Base-by-base conservation (phyloP, 306 rosid species). In the Potentilla sterilis region DNA sequence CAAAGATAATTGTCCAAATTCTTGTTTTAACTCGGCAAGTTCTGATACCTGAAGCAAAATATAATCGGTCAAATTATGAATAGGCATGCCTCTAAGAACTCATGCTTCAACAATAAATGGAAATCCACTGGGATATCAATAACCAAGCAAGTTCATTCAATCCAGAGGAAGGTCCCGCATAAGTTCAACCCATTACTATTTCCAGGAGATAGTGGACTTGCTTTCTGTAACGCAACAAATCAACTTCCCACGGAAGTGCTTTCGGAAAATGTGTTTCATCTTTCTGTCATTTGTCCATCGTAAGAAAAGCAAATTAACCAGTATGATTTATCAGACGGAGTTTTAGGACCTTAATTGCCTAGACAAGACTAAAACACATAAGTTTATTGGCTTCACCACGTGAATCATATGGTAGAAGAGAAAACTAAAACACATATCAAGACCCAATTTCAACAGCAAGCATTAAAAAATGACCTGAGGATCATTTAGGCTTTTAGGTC, bases 31-130 rank as follows among this genome's bases (percentile, higher is more conserved):
- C 48, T 15, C 7, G 13, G 43, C 69, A 16, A 9, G 14, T 59
- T 43, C 43, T 43, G 57, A 32, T 16, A 59, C 58, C 69, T 58
- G 69, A 59, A 59, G 69, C 77, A 42, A 42, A 58, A 69, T 19
- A 21, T 35, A 43, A 24, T 44, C 22, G 15, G 69, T 42, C 42
- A 59, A 41, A 28, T 55, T 58, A 57, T 34, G n/a, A 24, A 59
- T 9, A 22, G 12, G 58, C 37, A 22, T 41, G 28, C 69, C 28
- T 41, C 67, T 43, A 34, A 43, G 12, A 35, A 73, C 34, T 59
- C 55, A 59, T 41, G 43, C 69, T 73, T 42, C 57, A 73, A 42
- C 41, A 9, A 3, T 46, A 67, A 58, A 47, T 59, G 70, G 63
- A 41, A 35, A 18, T 37, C 32, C 44, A 67, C 44, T 24, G 21